Percentiles rank a stretch among this genome's conserved stretches.
These are phyloP conservation scores for Gymnopilus dilepis DNA, from an alignment of 768 basidiomycete species.

Conservation along the genomic window DNA sequence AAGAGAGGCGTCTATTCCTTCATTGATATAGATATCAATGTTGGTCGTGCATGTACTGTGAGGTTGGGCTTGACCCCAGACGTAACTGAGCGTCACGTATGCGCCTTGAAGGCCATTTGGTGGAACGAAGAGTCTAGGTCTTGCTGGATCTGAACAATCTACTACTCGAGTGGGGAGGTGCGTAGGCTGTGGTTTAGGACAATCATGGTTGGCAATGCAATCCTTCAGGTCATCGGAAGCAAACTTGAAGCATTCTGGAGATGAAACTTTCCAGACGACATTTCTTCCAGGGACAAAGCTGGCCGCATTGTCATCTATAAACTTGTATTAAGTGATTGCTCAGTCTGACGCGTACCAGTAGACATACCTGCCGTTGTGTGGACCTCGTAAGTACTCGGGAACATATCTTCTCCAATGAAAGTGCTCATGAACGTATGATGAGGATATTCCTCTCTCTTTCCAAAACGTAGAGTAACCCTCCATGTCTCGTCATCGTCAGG, in stretches of 20 bases:
- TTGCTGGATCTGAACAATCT: not conserved
- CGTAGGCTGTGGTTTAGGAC: not conserved
- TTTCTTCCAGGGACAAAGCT: not conserved
- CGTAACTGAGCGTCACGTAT: conserved; percentile 13
- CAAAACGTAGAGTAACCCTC: not conserved
- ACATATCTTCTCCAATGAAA: conserved; percentile 1
- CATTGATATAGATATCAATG: not conserved
- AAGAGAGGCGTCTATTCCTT: not conserved
- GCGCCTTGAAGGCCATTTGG: not conserved
- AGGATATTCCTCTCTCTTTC: not conserved
- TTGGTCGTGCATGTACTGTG: not conserved
- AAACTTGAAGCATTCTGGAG: not conserved
- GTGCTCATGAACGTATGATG: not conserved
- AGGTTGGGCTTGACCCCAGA: conserved; percentile 9
- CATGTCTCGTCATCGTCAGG: conserved; percentile 1
- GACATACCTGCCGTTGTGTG: not conserved
- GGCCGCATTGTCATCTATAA: not conserved
- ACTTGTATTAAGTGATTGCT: not conserved
- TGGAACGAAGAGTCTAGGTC: not conserved
- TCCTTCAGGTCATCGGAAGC: not conserved
- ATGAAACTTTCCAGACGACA: not conserved
- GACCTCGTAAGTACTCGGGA: not conserved
- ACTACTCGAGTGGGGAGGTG: conserved; percentile 6
- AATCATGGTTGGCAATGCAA: not conserved
- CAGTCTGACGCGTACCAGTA: too few species aligned